Evolutionary conservation across 78 protist species (phyloP), one percentile per base, ranked within the genome.

Genomic region (Dictyostelium purpureum): DNA sequence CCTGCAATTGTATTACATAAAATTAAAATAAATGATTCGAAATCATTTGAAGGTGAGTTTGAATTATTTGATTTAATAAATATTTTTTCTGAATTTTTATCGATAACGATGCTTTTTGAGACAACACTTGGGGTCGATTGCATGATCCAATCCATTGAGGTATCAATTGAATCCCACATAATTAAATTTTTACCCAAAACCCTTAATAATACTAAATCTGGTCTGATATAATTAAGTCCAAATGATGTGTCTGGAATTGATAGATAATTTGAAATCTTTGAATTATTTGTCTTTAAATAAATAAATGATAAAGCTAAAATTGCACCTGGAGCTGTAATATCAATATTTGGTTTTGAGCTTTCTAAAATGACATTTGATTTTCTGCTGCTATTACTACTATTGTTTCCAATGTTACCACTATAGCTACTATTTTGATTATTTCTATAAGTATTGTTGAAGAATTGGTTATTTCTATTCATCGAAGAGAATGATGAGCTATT

Each of bases 241-340:
- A 61, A 90, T 10, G 26, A 12, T 49, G 98, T 93, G 19, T 83
- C 56, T 31, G 98, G 98, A 16, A 96, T 35, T 19, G 63, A 49
- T n/a, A 95, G 45, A 67, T 85, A 47, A 1, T 79, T 71, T 11
- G 96, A 89, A 18, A 94, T 75, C n/a, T 90, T 63, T 49, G 37
- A 67, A 75, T 93, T 94, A 75, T 69, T 65, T 0, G 97, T 78
- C 87, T 94, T 89, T 33, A 96, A 38, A 87, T 88, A 97, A 81
- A 95, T 94, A 43, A 98, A 79, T 11, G 96, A 95, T 4, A 98
- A 82, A 6, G 99, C 98, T 6, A 93, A 47, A 4, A 90, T 96
- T 12, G 99, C 98, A 21, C 97, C 98, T 11, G 98, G 98, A 16
- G 97, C 97, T 24, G 98, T 96, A 24, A 96, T 87, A 67, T 97